Evolutionary conservation across 768 basidiomycete species (phyloP).

Genomic region (Porpolomopsis calyptriformis): DNA sequence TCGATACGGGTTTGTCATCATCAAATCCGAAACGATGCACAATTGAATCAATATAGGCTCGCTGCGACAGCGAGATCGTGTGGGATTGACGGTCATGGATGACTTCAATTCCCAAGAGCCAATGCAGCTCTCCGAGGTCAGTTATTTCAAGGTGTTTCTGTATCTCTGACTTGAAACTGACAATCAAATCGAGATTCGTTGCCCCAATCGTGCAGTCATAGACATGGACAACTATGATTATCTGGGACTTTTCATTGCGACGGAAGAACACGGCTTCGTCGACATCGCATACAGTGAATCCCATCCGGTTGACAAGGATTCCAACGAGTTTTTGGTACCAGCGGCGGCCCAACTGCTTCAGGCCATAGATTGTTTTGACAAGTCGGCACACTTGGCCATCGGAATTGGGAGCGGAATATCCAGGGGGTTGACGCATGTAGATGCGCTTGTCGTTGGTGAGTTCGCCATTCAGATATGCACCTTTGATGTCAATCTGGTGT

Average conservation of each 20-base stretch:
- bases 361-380: constrained; percentile 8
- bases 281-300: constrained; percentile 10
- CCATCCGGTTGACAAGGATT: constrained; percentile 8
- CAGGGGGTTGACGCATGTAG: constrained; percentile 25
- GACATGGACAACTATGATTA: constrained; percentile 14
- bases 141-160: constrained; percentile 17
- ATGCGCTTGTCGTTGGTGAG: constrained; percentile 13
- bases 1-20: constrained; percentile 15
- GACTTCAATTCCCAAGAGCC: constrained; percentile 14
- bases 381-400: constrained; percentile 8
- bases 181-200: constrained; percentile 6
- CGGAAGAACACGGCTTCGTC: constrained; percentile 15
- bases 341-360: constrained; percentile 9
- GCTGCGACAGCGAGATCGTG: constrained; percentile 21
- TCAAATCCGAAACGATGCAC: no score
- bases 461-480: constrained; percentile 16
- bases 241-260: constrained; percentile 6
- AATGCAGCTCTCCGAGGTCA: constrained; percentile 16
- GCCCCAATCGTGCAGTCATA: constrained; percentile 18
- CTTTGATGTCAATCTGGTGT: constrained; percentile 19
- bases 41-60: constrained; percentile 22
- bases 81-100: constrained; percentile 7
- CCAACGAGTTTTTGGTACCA: constrained; percentile 10
- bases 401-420: not conserved
- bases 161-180: constrained; percentile 12